Evolutionary conservation across 208 protist species (phyloP).

Genomic region (Spironucleus salmonicida): DNA sequence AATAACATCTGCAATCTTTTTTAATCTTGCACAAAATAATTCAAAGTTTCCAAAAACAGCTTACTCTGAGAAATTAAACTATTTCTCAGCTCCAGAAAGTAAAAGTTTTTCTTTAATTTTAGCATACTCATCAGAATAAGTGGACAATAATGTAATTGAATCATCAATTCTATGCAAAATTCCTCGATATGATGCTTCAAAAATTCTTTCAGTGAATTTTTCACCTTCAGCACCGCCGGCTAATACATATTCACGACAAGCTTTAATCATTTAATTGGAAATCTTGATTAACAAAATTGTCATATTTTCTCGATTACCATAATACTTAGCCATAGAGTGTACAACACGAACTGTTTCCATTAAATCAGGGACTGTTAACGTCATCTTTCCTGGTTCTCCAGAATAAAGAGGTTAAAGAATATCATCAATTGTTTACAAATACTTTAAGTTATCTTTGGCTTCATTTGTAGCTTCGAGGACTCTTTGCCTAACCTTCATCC

Average conservation of each 20-base stretch:
- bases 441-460: conserved; percentile 90
- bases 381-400: conserved; percentile 66
- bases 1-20: conserved; percentile 84
- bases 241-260: conserved; percentile 72
- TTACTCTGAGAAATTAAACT: conserved; percentile 70
- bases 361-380: conserved; percentile 69
- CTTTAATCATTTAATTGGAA: conserved; percentile 77
- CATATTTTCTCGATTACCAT: conserved; percentile 69
- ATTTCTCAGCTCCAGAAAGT: not conserved
- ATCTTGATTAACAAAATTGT: conserved; percentile 85
- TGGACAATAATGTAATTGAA: not conserved
- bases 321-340: conserved; percentile 80
- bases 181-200: too few species aligned
- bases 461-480: conserved; percentile 78
- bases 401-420: conserved; percentile 82
- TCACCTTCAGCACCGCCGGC: not conserved
- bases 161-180: conserved; percentile 22
- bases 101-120: not conserved
- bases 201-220: not conserved
- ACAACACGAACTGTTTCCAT: conserved; percentile 86
- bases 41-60: conserved; percentile 87
- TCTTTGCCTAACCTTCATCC: conserved; percentile 61
- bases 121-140: conserved; percentile 9
- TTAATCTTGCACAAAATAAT: conserved; percentile 76
- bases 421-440: conserved; percentile 77